A percentile compares a stretch with the other conserved stretches of the same genome.
phyloP scores from a whole-genome alignment of 83 land plant species.

The Isoetes engelmannii region DNA sequence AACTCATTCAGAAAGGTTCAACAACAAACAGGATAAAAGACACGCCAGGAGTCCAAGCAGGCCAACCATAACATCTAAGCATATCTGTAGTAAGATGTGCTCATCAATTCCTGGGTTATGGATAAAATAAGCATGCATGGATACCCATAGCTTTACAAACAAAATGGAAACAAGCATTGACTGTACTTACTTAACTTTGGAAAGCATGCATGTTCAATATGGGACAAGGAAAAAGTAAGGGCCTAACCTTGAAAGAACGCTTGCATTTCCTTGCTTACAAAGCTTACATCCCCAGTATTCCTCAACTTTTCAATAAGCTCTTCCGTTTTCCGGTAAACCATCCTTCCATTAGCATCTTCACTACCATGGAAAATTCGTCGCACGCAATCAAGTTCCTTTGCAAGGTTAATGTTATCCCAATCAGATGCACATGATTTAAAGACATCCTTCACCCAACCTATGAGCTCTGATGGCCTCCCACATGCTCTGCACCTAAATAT shows the following conservation, averaged over 20 bases:
- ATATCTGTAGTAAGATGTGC: too few relatives aligned
- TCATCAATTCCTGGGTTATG: too few relatives aligned
- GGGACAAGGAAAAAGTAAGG: too few relatives aligned
- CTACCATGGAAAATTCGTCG: slow-evolving; percentile 70
- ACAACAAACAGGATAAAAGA: not conserved
- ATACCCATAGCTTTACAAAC: too few relatives aligned
- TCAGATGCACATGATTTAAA: slow-evolving; percentile 71
- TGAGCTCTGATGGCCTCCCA: slow-evolving; percentile 65
- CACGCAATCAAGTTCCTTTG: slow-evolving; percentile 68
- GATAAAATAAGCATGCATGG: too few relatives aligned
- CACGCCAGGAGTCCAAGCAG: not conserved
- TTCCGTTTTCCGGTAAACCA: slow-evolving; percentile 60
- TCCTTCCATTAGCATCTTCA: slow-evolving; percentile 66
- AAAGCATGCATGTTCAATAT: too few relatives aligned
- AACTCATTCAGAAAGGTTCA: not conserved
- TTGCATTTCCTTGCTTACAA: slow-evolving; percentile 53
- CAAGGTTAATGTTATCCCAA: slow-evolving; percentile 67
- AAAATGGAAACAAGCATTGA: too few relatives aligned
- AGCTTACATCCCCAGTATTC: slow-evolving; percentile 46
- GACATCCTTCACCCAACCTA: slow-evolving; percentile 91
- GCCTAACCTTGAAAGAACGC: slow-evolving; percentile 69
- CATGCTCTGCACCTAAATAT: slow-evolving; percentile 82
- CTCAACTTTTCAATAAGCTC: slow-evolving; percentile 68
- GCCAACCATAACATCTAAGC: too few relatives aligned
- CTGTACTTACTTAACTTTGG: too few relatives aligned